A percentile compares a stretch with the other conserved stretches of the same genome.
phyloP scores from a whole-genome alignment of 2,329 filamentous ascomycete species.

The Diplodia sapinea region DNA sequence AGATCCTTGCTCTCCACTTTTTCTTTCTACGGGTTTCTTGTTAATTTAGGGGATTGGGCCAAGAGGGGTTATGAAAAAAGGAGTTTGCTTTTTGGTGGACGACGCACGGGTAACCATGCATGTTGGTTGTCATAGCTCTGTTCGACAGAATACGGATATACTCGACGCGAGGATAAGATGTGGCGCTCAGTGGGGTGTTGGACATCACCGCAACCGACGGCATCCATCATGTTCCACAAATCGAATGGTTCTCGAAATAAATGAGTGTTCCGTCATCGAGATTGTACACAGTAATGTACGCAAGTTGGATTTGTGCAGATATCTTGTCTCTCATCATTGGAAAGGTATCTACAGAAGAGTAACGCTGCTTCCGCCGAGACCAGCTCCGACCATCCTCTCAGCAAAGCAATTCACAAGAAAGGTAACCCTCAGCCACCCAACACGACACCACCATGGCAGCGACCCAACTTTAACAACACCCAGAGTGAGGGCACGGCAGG shows the following conservation, averaged over 20 bases:
- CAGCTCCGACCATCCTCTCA: neutral
- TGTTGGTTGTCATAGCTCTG: conserved; percentile 2
- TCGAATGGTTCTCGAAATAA: neutral
- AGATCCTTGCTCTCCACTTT: neutral
- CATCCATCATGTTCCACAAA: neutral
- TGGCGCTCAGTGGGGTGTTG: neutral
- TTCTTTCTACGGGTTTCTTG: conserved; percentile 11
- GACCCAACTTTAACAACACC: neutral
- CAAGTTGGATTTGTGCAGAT: neutral
- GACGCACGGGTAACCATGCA: conserved; percentile 13
- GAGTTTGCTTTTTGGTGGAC: conserved; percentile 13
- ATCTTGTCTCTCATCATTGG: neutral
- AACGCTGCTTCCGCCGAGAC: neutral
- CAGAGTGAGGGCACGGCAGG: neutral
- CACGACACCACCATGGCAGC: neutral
- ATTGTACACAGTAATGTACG: neutral
- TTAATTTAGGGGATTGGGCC: neutral
- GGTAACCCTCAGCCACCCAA: neutral
- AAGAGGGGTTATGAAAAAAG: conserved; percentile 1
- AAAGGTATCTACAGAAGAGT: conserved; percentile 15
- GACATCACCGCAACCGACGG: neutral
- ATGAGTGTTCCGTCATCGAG: neutral
- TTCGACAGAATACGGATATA: neutral
- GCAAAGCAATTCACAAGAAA: conserved; percentile 5
- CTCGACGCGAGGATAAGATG: conserved; percentile 10